Evolutionary conservation across 2,329 filamentous ascomycete genomes (phyloP), one percentile per base, ranked within the genome.

Genomic region (Alternaria sp.): DNA sequence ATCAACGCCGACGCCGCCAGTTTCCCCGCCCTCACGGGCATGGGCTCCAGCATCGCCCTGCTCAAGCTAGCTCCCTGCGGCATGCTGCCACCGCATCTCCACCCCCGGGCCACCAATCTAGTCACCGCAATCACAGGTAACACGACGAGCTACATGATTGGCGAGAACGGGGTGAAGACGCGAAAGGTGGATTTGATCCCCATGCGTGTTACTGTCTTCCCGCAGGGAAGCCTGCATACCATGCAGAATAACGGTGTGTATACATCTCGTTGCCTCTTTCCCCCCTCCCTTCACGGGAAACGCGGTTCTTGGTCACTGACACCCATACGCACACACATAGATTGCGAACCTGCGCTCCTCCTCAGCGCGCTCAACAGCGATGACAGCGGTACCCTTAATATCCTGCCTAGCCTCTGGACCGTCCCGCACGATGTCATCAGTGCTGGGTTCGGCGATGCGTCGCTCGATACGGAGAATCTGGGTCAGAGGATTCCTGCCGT

Each of bases 1-100:
- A 77, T 82, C 61, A 84, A 82, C 63, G 83, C 83, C 62, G 83
- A 84, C 61, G 80, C 80, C 11, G 81, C 81, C 17, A 83, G 81
- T 21, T 84, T 84, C 62, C 82, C 82, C 5, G 81, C 81, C 17
- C 72, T 81, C 1, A 77, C 77, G 13, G 80, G 78, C 21, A 77
- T 82, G 33, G 81, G 81, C 37, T 80, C 84, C 73, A 83, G 80
- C 13, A 68, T 82, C 69, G 80, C 78, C 6, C 72, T 81, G 42
- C 67, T 82, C 29, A 75, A 72, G 60, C 76, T 85, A 7, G 83
- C 83, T 0, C 81, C 83, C 3, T 85, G 83, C 66, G 78, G 79
- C 14, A 84, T 84, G 79, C 74, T 85, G 14, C 80, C 82, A 13
- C 80, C 81, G 5, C 83, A 84, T 65, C 74, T 79, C 24, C 83